Evolutionary conservation across 257 asterid genomes (phyloP), one percentile per base, ranked within the genome.

Genomic region (Haberlea rhodopensis): DNA sequence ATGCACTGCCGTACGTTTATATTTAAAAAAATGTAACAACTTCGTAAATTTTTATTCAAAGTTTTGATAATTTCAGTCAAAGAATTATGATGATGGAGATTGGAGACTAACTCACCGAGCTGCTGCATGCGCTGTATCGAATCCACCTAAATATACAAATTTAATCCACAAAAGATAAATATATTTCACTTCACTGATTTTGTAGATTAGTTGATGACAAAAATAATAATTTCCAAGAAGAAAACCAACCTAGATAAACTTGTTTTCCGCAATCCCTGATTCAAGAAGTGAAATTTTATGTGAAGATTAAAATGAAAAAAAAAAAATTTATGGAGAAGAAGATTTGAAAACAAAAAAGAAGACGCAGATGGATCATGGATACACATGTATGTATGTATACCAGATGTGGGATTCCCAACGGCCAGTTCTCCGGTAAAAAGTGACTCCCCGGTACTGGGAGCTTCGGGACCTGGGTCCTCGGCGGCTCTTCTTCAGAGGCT

Each of bases 121-220:
- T n/a, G 91, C 91, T 51, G 88, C 88, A 67, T 84, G 88, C 27
- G 88, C 91, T n/a, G 91, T 84, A 59, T 84, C 88, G 60, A 84
- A 84, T 64, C 91, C 91, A 63, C 91, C 91, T 83, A 55, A 3
- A 65, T 32, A 75, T 23, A 67, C 29, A 27, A 28, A 65, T 8
- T 31, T 16, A 24, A 48, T 21, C 20, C 51, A 29, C 45, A n/a
- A 13, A 43, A 43, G 6, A 43, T 43, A 1, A 37, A 1, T 37
- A 43, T 43, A 43, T 15, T 48, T 57, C 53, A 45, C n/a, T 54
- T 59, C 26, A 37, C 43, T 34, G 8, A 56, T 32, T 43, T 15
- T 43, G 49, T 15, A 57, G 62, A 71, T 27, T 53, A 43, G 13
- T 25, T 29, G 19, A 43, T 11, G 56, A 26, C n/a, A 32, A 66